Base-by-base conservation (phyloP, 768 basidiomycete genomes). In the Pulveroboletus ravenelii region DNA sequence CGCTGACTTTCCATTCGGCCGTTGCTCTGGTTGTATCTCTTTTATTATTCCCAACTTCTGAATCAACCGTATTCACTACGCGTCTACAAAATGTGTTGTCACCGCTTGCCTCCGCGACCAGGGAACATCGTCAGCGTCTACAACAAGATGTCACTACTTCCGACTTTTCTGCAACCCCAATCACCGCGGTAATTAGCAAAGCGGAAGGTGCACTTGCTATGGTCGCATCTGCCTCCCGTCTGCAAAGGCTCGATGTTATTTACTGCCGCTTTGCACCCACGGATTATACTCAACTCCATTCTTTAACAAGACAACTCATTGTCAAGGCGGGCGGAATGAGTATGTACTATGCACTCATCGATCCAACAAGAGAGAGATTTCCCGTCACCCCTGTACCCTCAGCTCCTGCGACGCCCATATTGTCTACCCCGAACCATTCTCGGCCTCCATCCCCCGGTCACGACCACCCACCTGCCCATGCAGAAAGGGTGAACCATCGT, bases 241-340 rank as follows among this genome's bases (percentile, higher is more conserved):
- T 88, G 0, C 72, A 88, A 23, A 70, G 67, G 29, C 73, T 74
- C 12, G 87, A 89, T 56, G 60, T 89, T 17, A 71, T 81, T 13
- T 86, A 78, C 58, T 72, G 72, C 1, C 75, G 84, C 2, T 84
- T 84, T 59, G 70, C 77, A 0, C 85, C 85, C 0, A 62, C 60
- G 2, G 84, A 86, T 60, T 81, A 83, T 43, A 55, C 59, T 0
- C 62, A 65, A 3, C 72, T 89, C 17, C 82, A 85, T 47, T 60
- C 66, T 20, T 59, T 77, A 7, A 70, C 72, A 14, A 70, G 81
- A 38, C 68, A 78, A 4, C 70, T 87, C 54, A 73, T 76, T 5
- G 79, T 78, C 10, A 70, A 81, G 8, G 76, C 78, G n/a, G 74
- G 82, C 53, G 87, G 87, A 15, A 73, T 88, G 74, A 70, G 66